Evolutionary conservation across 2,329 filamentous ascomycete species (phyloP).

Genomic region (Cladosporium sp.): DNA sequence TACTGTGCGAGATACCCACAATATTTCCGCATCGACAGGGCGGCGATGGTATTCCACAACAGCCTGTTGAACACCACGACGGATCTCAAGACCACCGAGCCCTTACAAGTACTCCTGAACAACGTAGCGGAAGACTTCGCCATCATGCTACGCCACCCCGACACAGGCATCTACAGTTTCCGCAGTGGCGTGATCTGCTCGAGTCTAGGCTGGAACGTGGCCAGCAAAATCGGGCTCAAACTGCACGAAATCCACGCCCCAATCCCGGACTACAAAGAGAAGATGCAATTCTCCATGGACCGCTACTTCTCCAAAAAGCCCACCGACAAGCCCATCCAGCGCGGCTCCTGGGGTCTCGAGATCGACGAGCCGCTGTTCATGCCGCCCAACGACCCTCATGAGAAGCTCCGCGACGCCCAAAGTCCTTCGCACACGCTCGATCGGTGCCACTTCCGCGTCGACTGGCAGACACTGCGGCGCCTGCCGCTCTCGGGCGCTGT

Average conservation of each 20-base stretch:
- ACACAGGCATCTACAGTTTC: conserved; percentile 72
- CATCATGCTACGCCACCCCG: conserved; percentile 70
- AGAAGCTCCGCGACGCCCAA: conserved; percentile 61
- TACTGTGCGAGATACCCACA: conserved; percentile 75
- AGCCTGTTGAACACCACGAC: conserved; percentile 64
- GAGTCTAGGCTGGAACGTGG: conserved; percentile 76
- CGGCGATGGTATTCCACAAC: conserved; percentile 66
- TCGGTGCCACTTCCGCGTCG: conserved; percentile 71
- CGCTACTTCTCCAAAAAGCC: conserved; percentile 81
- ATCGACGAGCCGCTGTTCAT: conserved; percentile 74
- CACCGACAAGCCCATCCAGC: conserved; percentile 73
- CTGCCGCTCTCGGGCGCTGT: conserved; percentile 74
- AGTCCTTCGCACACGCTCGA: conserved; percentile 57
- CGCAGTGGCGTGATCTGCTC: conserved; percentile 78
- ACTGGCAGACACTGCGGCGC: conserved; percentile 84
- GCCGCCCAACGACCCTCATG: conserved; percentile 68
- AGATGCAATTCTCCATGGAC: conserved; percentile 87
- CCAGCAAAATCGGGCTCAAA: conserved; percentile 69
- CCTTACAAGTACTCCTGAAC: conserved; percentile 70
- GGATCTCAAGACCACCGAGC: conserved; percentile 62
- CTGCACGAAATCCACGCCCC: conserved; percentile 71
- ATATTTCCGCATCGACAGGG: conserved; percentile 64
- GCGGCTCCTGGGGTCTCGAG: conserved; percentile 83
- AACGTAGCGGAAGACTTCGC: conserved; percentile 86
- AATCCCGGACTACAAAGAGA: conserved; percentile 83